Percentiles rank a stretch among this genome's conserved stretches.
Conservation (phyloP, 805 yeast species). For the Ascoidea tarda region DNA sequence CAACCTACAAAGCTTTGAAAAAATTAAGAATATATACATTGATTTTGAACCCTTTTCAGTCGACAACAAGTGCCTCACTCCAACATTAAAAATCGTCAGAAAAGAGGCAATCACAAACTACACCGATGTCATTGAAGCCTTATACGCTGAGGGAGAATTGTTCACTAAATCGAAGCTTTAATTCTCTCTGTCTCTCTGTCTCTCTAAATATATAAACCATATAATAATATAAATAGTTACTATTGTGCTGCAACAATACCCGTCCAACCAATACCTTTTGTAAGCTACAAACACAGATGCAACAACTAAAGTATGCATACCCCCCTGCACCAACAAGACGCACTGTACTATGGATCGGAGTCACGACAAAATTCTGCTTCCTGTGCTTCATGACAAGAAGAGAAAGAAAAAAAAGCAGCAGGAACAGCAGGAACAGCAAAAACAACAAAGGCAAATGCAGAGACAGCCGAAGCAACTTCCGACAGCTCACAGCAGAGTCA, state of each 20-base stretch:
- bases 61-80: conserved; percentile 40
- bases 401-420: too few species aligned
- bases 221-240: neutral
- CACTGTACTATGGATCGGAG: too few species aligned
- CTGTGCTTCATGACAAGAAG: too few species aligned
- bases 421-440: too few species aligned
- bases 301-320: neutral
- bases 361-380: too few species aligned
- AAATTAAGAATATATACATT: conserved; percentile 29
- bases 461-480: too few species aligned
- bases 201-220: neutral
- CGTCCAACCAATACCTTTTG: too few species aligned
- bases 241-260: too few species aligned
- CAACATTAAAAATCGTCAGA: conserved; percentile 38
- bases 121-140: conserved; percentile 22
- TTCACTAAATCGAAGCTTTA: neutral
- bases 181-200: neutral
- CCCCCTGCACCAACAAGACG: neutral
- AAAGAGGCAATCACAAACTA: conserved; percentile 36
- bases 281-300: neutral
- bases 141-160: conserved; percentile 28
- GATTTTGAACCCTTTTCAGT: conserved; percentile 37
- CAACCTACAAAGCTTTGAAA: conserved; percentile 34
- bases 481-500: too few species aligned
- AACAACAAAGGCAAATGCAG: too few species aligned